Percentiles rank a stretch among this genome's conserved stretches.
Conservation (phyloP, 345 rosid genomes). For the Citrus sp. region DNA sequence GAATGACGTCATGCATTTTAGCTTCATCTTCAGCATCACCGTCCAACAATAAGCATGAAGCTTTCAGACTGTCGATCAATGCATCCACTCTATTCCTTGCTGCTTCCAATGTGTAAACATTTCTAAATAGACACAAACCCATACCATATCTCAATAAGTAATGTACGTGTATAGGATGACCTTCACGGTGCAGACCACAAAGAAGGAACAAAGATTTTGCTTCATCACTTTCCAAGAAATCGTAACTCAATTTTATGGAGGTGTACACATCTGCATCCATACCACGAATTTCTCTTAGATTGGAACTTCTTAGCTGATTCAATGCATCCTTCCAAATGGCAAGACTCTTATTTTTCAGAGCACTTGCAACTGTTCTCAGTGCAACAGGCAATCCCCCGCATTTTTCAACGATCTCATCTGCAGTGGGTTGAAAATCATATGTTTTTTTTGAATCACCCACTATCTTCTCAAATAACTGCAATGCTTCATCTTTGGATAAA, state of each 20-base stretch:
- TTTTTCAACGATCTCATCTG: not conserved
- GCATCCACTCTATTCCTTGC: no score
- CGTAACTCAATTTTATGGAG: no score
- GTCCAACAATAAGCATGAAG: no score
- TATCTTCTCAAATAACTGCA: not conserved
- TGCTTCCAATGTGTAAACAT: no score
- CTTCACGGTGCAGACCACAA: fast-evolving
- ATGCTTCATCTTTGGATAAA: slow-evolving; percentile 2
- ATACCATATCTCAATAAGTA: no score
- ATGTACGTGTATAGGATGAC: no score
- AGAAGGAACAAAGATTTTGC: no score
- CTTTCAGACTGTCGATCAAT: no score
- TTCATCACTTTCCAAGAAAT: no score
- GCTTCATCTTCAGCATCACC: not conserved
- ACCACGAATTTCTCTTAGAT: not conserved
- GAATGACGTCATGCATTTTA: not conserved
- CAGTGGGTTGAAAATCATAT: not conserved
- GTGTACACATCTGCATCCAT: fast-evolving
- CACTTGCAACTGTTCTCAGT: not conserved
- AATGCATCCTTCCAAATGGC: not conserved
- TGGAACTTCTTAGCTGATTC: not conserved
- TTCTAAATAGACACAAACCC: no score
- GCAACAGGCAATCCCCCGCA: not conserved
- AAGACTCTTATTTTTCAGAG: not conserved
- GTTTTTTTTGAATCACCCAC: not conserved